Conservation (phyloP, 352 stramenopile species). For the Phytophthora fragariaefolia region DNA sequence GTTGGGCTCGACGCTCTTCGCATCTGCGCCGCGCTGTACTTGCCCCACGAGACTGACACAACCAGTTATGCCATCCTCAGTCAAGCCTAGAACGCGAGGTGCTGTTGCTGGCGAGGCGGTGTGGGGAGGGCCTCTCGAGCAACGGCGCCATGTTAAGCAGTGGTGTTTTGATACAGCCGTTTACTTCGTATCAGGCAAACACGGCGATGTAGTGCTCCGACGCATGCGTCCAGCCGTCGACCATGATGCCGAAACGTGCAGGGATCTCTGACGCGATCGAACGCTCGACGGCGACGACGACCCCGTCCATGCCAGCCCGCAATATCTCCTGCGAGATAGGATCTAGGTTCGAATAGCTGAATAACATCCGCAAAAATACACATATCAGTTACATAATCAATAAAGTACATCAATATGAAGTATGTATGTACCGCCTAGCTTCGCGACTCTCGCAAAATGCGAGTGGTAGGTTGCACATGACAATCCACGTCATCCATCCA, state of each 20-base stretch:
- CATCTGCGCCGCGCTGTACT: too few species aligned
- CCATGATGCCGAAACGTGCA: not conserved
- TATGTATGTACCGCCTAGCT: not conserved
- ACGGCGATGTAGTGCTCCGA: constrained; percentile 5
- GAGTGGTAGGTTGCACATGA: not conserved
- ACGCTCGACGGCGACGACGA: constrained; percentile 7
- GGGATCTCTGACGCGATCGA: constrained; percentile 4
- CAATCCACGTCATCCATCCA: not conserved
- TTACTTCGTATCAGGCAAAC: not conserved
- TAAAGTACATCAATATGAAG: too few species aligned
- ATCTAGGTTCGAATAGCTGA: not conserved
- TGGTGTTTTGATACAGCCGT: not conserved
- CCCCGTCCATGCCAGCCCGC: constrained; percentile 2
- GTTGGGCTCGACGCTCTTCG: too few species aligned
- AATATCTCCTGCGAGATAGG: constrained; percentile 7
- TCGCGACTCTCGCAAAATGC: not conserved
- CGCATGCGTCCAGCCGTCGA: constrained; percentile 7
- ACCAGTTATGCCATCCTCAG: too few species aligned
- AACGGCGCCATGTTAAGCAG: not conserved
- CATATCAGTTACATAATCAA: too few species aligned
- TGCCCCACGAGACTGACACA: too few species aligned
- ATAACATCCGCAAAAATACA: not conserved
- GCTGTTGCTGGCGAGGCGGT: too few species aligned
- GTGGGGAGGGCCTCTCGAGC: too few species aligned
- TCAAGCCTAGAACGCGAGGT: too few species aligned